These are phyloP conservation scores for Ganoderma lingzhi DNA, from an alignment of 1,284 basidiomycete species.

Conservation along the genomic window DNA sequence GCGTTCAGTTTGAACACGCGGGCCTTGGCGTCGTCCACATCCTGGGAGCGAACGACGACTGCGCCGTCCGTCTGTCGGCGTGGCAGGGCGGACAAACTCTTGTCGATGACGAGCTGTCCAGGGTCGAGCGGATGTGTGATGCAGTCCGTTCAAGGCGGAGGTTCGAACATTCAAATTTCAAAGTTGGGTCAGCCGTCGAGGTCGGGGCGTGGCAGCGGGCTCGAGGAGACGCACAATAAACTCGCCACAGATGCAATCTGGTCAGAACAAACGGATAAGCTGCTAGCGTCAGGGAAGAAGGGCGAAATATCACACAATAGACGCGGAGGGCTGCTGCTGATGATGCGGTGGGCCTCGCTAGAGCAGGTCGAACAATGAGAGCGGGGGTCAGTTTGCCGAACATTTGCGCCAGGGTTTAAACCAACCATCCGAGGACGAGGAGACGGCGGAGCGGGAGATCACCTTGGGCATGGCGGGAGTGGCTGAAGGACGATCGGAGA, in stretches of 20 bases:
- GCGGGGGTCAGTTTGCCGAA: constrained; percentile 29
- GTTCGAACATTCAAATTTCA: constrained; percentile 16
- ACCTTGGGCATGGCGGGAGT: constrained; percentile 74
- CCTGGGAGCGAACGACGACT: constrained; percentile 74
- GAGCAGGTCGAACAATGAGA: constrained; percentile 15
- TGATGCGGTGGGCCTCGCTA: constrained; percentile 82
- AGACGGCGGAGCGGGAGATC: constrained; percentile 81
- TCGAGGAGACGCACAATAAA: constrained; percentile 68
- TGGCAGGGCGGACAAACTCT: constrained; percentile 71
- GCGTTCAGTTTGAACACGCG: constrained; percentile 84
- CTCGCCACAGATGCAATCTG: constrained; percentile 87
- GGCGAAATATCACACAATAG: constrained; percentile 65
- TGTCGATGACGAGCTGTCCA: constrained; percentile 82
- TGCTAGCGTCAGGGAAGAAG: constrained; percentile 18
- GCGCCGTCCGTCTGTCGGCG: constrained; percentile 78
- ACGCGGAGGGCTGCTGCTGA: constrained; percentile 79
- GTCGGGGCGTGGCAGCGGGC: constrained; percentile 12
- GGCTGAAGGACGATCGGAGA: background rate
- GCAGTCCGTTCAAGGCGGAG: background rate
- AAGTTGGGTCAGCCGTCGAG: constrained; percentile 16
- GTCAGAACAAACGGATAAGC: constrained; percentile 30
- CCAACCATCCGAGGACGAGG: constrained; percentile 81
- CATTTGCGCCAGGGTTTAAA: constrained; percentile 14
- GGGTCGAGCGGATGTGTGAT: background rate
- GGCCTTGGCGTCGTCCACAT: constrained; percentile 62